Base-by-base conservation (phyloP, 805 yeast genomes). In the Starmerella vaccinii region DNA sequence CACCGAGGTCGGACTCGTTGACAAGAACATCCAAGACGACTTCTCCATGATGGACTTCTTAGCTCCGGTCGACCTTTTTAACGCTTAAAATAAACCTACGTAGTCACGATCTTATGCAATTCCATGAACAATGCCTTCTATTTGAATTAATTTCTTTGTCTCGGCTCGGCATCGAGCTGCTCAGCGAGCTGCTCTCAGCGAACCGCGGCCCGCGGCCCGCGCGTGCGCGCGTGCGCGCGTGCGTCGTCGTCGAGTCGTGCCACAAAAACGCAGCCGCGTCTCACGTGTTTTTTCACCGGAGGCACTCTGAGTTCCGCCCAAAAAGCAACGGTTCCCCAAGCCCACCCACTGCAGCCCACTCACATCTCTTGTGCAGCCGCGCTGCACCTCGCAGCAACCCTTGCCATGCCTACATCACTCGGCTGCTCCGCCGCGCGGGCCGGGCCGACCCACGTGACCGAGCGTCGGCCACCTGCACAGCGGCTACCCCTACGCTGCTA, bases 21-120 rank as follows among this genome's bases (percentile, higher is more conserved):
- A 21, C 41, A 34, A 19, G n/a, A 37, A 24, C 8, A 39, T 30
- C 19, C n/a, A 24, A 10, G 53, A 48, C 23, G 46, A 49, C 3
- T 41, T 47, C 26, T 45, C 54, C n/a, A 50, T 53, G 34, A 34
- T 53, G 37, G 57, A 53, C 15, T 53, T 47, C 39, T 40, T 53
- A 6, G 52, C 57, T 4, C 57, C 52, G 12, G 35, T 27, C 4
- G 57, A 53, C 26, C 48, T 51, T 50, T 50, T 37, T 53, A 43
- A 53, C 9, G 32, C 19, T 29, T 29, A 23, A 27, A 46, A 35
- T 9, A 26, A 43, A 43, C 19, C 46, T 21, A 30, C 21, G 38
- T 43, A 30, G 38, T 32, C 38, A 43, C 27, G 38, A 32, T n/a
- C 27, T 46, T 46, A 34, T 44, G 39, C 32, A 22, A 34, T 18